Evolutionary conservation across 441 rosid genomes (phyloP).

Genomic region (Populus hybrid): DNA sequence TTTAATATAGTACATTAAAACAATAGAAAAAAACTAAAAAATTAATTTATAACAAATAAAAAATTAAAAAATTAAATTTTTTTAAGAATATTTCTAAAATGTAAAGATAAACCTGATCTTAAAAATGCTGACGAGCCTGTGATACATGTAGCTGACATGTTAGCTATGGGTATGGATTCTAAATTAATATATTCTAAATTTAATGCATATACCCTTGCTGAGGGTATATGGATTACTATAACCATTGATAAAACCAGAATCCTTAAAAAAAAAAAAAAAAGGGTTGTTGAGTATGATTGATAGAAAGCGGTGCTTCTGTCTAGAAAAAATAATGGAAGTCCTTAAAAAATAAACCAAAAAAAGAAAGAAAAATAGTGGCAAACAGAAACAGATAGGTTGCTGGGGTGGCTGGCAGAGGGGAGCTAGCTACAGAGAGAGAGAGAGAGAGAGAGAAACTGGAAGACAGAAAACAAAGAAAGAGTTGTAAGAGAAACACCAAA

Average conservation of each 20-base stretch:
- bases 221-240: too few species aligned
- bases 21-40: too few species aligned
- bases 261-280: neutral
- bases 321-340: neutral
- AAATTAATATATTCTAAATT: too few species aligned
- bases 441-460: neutral
- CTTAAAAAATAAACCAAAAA: neutral
- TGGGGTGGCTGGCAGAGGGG: slow-evolving; percentile 37
- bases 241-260: neutral
- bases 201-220: neutral
- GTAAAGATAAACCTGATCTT: too few species aligned
- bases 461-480: slow-evolving; percentile 18
- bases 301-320: neutral
- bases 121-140: too few species aligned
- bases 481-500: slow-evolving; percentile 17
- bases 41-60: too few species aligned
- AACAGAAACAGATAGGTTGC: slow-evolving; percentile 15
- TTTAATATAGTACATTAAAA: too few species aligned
- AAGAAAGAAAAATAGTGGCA: slow-evolving; percentile 11
- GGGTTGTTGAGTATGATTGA: too few species aligned
- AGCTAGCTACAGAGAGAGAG: neutral
- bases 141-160: too few species aligned
- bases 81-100: too few species aligned
- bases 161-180: neutral
- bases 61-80: too few species aligned